Evolutionary conservation across 1,139 yeast genomes (phyloP), one percentile per base, ranked within the genome.

Genomic region (Debaryomycetaceae sp.): DNA sequence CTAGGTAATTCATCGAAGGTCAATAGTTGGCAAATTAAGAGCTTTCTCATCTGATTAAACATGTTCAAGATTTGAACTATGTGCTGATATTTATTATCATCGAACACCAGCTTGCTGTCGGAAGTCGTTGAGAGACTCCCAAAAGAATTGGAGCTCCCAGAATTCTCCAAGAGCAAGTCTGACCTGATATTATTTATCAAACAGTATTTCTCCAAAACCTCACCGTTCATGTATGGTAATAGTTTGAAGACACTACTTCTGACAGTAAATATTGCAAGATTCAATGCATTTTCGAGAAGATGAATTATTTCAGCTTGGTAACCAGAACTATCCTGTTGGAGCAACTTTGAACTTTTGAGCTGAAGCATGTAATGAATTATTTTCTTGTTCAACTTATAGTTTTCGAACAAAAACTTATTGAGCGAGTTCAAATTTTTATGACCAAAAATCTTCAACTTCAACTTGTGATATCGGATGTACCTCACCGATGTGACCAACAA

Each of bases 191-290:
- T 63, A 48, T 75, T 72, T 14, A 73, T 64, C 31, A 57, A 55
- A 48, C 75, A 71, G 48, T 72, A 73, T 49, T 70, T 70, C 48
- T 75, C 77, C 36, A 75, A 58, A 7, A 66, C 54, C 1, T 63
- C 66, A 0, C 78, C 78, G 49, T 73, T 70, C 40, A 70, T 45
- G 27, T 54, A 50, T 0, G 76, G 75, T 6, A 74, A 48, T 7
- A 73, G 47, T 24, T 61, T 60, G 2, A 58, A 48, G n/a, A 72
- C 60, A 4, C 69, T 64, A 20, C 55, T 45, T 43, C 53, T 60
- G 34, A 70, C 44, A 45, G 68, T 68, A 42, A 68, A 56, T 22
- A 57, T 60, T 35, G 72, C 49, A 36, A 70, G 61, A 20, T 56
- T 46, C 40, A 70, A 53, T 0, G 68, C 42, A 43, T 54, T 51